Percentiles rank a stretch among this genome's conserved stretches.
Conservation (phyloP, 345 rosid genomes). For the Nephelium lappaceum region DNA sequence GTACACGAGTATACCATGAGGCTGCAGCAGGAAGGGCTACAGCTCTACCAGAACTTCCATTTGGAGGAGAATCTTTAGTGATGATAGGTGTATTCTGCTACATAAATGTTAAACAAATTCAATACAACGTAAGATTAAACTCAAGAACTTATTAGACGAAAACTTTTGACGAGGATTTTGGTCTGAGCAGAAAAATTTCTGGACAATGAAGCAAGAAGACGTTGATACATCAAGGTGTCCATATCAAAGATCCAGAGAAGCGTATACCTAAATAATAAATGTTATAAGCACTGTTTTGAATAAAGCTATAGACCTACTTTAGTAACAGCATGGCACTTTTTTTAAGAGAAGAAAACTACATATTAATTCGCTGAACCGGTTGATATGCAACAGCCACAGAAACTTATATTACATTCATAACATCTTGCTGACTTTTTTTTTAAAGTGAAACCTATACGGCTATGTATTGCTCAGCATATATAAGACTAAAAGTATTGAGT, state of each 20-base stretch:
- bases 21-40: conserved; percentile 84
- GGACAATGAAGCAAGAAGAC: not conserved
- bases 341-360: no score
- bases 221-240: not conserved
- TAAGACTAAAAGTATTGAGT: no score
- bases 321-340: no score
- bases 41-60: conserved; percentile 59
- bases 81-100: conserved; percentile 44
- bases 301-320: no score
- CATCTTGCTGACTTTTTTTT: no score
- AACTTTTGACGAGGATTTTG: not conserved
- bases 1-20: conserved; percentile 61
- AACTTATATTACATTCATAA: no score
- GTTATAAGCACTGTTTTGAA: not conserved
- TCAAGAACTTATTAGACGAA: no score
- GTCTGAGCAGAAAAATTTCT: not conserved
- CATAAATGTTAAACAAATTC: conserved; percentile 18
- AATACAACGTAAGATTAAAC: not conserved
- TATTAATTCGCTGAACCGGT: no score
- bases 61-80: conserved; percentile 59
- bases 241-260: not conserved
- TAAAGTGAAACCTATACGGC: no score
- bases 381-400: no score
- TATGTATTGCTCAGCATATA: no score
- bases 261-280: not conserved